A percentile compares a stretch with the other conserved stretches of the same genome.
Conservation (phyloP, 1,139 yeast genomes). For the Arxiozyma bovina region DNA sequence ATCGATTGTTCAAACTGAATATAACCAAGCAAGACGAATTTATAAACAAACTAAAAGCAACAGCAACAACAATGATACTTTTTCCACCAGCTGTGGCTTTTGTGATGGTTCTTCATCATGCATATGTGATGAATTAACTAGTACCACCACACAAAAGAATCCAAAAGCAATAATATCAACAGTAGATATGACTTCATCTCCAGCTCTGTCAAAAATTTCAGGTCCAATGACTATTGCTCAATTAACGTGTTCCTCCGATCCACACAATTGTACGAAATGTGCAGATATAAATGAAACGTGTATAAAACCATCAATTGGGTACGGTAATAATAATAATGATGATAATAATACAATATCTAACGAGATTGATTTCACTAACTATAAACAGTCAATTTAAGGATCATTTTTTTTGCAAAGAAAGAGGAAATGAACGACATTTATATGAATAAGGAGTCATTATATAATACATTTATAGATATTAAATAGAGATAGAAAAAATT, state of each 20-base stretch:
- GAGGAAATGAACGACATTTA: too few relatives aligned
- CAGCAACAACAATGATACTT: not conserved
- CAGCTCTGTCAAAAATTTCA: not conserved
- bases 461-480: too few relatives aligned
- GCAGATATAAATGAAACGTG: constrained; percentile 15
- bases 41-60: not conserved
- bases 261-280: constrained; percentile 16
- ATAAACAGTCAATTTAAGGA: not conserved
- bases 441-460: too few relatives aligned
- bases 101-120: constrained; percentile 90
- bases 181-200: not conserved
- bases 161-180: not conserved
- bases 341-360: not conserved
- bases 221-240: not conserved
- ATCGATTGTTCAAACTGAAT: not conserved
- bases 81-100: constrained; percentile 61
- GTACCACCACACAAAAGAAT: not conserved
- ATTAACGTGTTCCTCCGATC: constrained; percentile 10
- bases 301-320: constrained; percentile 6
- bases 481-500: not conserved
- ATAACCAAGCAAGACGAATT: not conserved
- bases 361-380: constrained; percentile 11
- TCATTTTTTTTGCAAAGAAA: not conserved
- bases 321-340: not conserved
- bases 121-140: constrained; percentile 68